Evolutionary conservation across 2,329 filamentous ascomycete genomes (phyloP), one percentile per base, ranked within the genome.

Genomic region (Periconia sp.): DNA sequence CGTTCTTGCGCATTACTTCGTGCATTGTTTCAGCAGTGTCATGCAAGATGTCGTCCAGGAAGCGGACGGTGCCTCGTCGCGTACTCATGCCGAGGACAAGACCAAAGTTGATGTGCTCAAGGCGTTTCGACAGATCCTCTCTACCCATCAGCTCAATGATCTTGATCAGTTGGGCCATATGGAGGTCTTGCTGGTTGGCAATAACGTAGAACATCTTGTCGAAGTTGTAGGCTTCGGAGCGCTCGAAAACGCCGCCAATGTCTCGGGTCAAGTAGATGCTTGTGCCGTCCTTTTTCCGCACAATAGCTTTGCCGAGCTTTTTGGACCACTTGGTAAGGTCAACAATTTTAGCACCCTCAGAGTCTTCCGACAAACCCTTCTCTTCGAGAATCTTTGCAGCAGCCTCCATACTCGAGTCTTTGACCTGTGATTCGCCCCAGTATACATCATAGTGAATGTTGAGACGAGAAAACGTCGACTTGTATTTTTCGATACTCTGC

Each of bases 1-100:
- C 80, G 70, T 97, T 97, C 77, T 87, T 88, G 72, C 78, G 84
- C 92, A 97, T 97, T 36, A 95, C 89, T 50, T 96, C 89, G 77
- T 97, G 92, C 92, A 97, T 97, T 73, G 91, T 89, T 40, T 96
- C 92, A 56, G 83, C 89, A 5, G 94, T 90, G 34, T 73, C 66
- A 40, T 72, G 68, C 29, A 78, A 60, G 44, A 76, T 74, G 69
- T 79, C 73, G 54, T 73, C 71, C n/a, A 78, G 65, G 43, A 70
- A 74, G 44, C 73, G 70, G 25, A 60, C 83, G 86, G 70, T 74
- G 13, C 82, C 82, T 66, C 83, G 84, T 50, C 82, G 76, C 7
- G 82, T 84, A 54, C 77, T 80, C 80, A 86, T 85, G 26, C 82
- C 83, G 43, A 81, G 75, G 41, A 85, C 82, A 78, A 85, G 83